phyloP scores from a whole-genome alignment of 75 land plant species.

The Sequoia sempervirens region DNA sequence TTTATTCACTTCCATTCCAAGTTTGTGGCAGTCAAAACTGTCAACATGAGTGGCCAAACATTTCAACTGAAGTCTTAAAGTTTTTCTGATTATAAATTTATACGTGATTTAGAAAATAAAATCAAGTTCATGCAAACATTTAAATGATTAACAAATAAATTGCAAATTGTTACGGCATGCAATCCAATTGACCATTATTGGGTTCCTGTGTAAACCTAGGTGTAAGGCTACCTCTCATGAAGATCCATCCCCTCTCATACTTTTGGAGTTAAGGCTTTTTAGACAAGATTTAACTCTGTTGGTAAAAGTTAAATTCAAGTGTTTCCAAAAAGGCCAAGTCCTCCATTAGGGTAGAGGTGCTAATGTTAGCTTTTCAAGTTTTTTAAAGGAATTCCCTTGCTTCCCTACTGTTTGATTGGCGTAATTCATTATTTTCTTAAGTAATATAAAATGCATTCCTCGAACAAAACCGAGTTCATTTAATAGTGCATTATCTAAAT shows the following conservation, averaged over 20 bases:
- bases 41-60: no score
- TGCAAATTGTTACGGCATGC: no score
- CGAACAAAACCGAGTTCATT: no score
- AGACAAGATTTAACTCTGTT: not conserved
- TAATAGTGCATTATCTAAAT: no score
- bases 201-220: not conserved
- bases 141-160: no score
- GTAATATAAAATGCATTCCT: not conserved
- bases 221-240: not conserved
- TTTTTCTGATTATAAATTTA: no score
- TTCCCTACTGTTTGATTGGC: not conserved
- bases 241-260: not conserved
- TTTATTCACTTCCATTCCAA: no score
- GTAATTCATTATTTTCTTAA: not conserved
- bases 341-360: not conserved
- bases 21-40: no score
- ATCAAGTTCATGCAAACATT: no score
- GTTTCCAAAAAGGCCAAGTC: not conserved
- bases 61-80: no score
- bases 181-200: no score
- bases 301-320: not conserved
- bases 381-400: not conserved
- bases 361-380: not conserved
- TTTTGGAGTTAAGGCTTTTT: not conserved
- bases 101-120: no score